Percentiles rank a stretch among this genome's conserved stretches.
phyloP scores from a whole-genome alignment of 2,329 filamentous ascomycete genomes.

The Sclerotinia trifoliorum region DNA sequence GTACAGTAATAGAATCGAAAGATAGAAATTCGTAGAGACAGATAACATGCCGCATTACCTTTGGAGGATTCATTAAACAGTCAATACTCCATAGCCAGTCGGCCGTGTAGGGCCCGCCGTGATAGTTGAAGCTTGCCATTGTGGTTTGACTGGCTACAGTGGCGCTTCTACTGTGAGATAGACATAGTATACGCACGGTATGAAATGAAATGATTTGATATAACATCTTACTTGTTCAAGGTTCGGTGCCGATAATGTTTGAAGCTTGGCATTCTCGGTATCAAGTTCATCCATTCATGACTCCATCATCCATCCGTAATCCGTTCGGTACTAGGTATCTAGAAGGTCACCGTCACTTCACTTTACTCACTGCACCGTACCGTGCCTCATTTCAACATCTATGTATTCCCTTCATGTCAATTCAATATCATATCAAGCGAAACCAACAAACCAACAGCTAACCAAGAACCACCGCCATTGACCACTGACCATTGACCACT shows the following conservation, averaged over 20 bases:
- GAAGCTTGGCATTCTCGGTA: not conserved
- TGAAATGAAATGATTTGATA: conserved; percentile 2
- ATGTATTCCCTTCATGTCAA: not conserved
- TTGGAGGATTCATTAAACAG: not conserved
- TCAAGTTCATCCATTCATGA: not conserved
- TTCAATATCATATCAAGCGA: conserved; percentile 8
- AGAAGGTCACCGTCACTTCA: not conserved
- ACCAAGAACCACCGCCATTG: too few species aligned
- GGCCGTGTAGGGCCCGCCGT: not conserved
- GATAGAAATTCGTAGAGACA: not conserved
- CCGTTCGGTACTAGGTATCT: not conserved
- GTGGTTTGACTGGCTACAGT: not conserved
- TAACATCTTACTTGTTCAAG: not conserved
- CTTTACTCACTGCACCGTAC: not conserved
- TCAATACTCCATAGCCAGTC: not conserved
- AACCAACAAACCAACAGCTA: not conserved
- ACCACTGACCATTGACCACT: not conserved
- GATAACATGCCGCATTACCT: not conserved
- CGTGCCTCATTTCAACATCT: conserved; percentile 7
- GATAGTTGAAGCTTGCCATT: not conserved
- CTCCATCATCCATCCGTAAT: not conserved
- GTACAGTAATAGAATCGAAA: not conserved
- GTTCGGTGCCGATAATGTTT: not conserved
- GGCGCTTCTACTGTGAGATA: not conserved
- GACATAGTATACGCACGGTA: too few species aligned